Conservation (phyloP, 2,329 filamentous ascomycete species). For the Talaromyces funiculosus region DNA sequence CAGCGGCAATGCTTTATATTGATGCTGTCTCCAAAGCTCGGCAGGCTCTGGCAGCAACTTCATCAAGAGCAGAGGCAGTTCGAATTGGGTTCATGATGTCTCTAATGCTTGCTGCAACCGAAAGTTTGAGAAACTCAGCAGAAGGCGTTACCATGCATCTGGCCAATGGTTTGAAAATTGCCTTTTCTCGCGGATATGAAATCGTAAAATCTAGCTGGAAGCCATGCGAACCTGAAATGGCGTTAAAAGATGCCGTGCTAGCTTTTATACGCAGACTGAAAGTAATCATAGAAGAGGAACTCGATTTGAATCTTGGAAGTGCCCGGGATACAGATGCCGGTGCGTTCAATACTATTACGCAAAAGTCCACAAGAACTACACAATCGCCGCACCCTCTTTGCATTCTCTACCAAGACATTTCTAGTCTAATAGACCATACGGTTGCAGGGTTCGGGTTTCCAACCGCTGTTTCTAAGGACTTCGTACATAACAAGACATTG, state of each 20-base stretch:
- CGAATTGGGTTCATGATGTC: not conserved
- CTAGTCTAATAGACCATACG: not conserved
- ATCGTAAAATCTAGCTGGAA: not conserved
- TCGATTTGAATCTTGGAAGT: not conserved
- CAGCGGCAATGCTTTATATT: conserved; percentile 3
- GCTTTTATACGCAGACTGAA: not conserved
- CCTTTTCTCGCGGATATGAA: not conserved
- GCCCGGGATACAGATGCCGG: not conserved
- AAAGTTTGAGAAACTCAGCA: not conserved
- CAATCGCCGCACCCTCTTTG: not conserved
- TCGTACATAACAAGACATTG: not conserved
- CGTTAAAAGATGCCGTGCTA: not conserved
- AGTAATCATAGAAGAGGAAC: not conserved
- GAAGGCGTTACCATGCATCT: not conserved
- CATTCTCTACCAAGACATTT: not conserved
- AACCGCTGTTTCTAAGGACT: too few species aligned
- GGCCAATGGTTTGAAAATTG: not conserved
- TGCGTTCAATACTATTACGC: not conserved
- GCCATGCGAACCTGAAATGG: not conserved
- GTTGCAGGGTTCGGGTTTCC: too few species aligned
- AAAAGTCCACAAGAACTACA: not conserved
- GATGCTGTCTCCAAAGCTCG: conserved; percentile 7
- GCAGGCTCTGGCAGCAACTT: not conserved
- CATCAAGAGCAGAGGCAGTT: not conserved
- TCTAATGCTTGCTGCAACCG: not conserved